Evolutionary conservation across 2,329 filamentous ascomycete species (phyloP), one percentile per base, ranked within the genome.

Genomic region (Macrophomina phaseolina): DNA sequence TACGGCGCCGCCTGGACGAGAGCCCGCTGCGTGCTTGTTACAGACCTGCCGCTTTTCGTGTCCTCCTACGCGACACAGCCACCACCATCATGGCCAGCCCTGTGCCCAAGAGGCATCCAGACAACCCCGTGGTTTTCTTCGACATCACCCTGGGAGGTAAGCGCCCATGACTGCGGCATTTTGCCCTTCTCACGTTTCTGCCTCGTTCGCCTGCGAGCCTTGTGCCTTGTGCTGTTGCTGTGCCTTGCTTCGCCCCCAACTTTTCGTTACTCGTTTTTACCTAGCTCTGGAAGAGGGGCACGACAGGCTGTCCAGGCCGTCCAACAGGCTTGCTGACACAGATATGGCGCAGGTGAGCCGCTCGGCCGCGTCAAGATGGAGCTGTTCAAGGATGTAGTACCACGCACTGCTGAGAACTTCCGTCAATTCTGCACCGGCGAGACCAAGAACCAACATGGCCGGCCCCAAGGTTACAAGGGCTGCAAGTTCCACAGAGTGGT

Each of bases 341-440:
- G 38, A 34, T 14, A 16, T 34, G 30, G 36, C 16, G 12, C 71
- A 95, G 93, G 93, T 68, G 92, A 96, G 75, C 90, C 92, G 2
- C 86, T 97, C 16, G 94, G 94, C 69, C 90, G 93, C 67, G 89
- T 97, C 75, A 94, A 91, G 71, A 93, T 97, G 78, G 92, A 97
- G 80, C 88, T 99, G 69, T 97, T 95, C 84, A 89, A 90, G 68
- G 87, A 97, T 80, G 84, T 91, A 28, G 91, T 93, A 0, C 93
- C 94, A 70, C 90, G 90, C 74, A 98, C 95, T 8, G 92, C 93
- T 36, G 95, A 98, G 80, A 98, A 98, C 83, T 98, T 99, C 79
- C 91, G 94, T 55, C 93, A 96, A 76, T 97, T 97, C 82, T 97
- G 94, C 82, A 98, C 94, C 0, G 95, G 95, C 73, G 94, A 98